Percentiles rank a stretch among this genome's conserved stretches.
Evolutionary conservation across 208 protist genomes (phyloP).

Genomic region (Spongospora subterranea): DNA sequence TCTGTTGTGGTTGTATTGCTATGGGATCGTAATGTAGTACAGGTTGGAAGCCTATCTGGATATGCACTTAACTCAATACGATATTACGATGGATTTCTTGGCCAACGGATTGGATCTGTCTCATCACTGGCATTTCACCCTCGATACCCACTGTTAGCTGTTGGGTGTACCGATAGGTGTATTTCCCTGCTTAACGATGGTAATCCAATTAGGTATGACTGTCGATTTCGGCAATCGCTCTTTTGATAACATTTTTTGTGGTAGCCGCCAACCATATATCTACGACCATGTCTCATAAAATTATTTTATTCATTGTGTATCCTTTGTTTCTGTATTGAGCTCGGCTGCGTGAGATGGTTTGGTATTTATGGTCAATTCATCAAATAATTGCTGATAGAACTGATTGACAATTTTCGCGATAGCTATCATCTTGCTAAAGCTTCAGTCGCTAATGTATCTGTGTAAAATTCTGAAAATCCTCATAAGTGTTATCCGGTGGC

Average conservation of each 20-base stretch:
- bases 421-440: not conserved
- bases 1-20: not conserved
- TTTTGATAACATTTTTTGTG: not conserved
- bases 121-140: conserved; percentile 34
- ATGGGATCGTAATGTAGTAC: not conserved
- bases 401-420: not conserved
- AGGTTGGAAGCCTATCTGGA: not conserved
- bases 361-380: not conserved
- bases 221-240: not conserved
- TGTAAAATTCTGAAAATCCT: not conserved
- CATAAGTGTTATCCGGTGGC: not conserved
- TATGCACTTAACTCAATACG: conserved; percentile 28
- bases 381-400: not conserved
- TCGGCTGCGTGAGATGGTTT: not conserved
- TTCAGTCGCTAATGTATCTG: not conserved
- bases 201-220: not conserved
- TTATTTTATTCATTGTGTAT: not conserved
- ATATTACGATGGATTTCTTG: conserved; percentile 60
- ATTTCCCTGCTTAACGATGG: not conserved
- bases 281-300: not conserved
- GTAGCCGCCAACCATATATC: not conserved
- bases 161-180: not conserved
- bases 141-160: not conserved
- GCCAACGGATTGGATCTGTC: conserved; percentile 55
- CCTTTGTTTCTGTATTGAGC: not conserved